phyloP scores from a whole-genome alignment of 177 flowering plant genomes.

The Vitis hybrid region DNA sequence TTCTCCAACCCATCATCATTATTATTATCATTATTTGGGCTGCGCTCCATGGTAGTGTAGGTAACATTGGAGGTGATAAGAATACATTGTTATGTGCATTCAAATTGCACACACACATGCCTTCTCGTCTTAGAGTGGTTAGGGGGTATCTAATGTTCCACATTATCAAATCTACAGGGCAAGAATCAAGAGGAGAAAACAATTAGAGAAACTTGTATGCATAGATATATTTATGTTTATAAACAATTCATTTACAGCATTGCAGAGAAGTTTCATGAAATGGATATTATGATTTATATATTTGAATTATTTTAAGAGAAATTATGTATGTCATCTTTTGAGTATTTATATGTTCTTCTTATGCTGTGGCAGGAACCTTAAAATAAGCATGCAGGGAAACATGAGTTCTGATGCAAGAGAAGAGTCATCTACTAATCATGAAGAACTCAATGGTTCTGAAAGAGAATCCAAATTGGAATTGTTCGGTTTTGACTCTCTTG shows the following conservation, averaged over 20 bases:
- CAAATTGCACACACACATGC: not conserved
- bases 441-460: slow-evolving; percentile 40
- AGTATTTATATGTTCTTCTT: not conserved
- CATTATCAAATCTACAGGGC: not conserved
- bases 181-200: not conserved
- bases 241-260: no score
- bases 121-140: not conserved
- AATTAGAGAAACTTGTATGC: not conserved
- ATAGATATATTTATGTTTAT: not conserved
- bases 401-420: slow-evolving; percentile 34
- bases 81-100: not conserved
- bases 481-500: slow-evolving; percentile 98
- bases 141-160: not conserved
- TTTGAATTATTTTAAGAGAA: not conserved
- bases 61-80: not conserved
- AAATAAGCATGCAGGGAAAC: slow-evolving; percentile 29
- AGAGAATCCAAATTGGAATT: slow-evolving; percentile 83
- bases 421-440: slow-evolving; percentile 37
- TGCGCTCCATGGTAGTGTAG: no score
- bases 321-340: not conserved
- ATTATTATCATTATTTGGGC: no score
- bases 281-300: not conserved
- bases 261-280: not conserved
- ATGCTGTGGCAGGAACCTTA: slow-evolving; percentile 47
- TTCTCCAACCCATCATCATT: no score